Percentiles rank a stretch among this genome's conserved stretches.
Conservation (phyloP, 371 early-diverging fungal species). For the Phascolomyces articulosus region DNA sequence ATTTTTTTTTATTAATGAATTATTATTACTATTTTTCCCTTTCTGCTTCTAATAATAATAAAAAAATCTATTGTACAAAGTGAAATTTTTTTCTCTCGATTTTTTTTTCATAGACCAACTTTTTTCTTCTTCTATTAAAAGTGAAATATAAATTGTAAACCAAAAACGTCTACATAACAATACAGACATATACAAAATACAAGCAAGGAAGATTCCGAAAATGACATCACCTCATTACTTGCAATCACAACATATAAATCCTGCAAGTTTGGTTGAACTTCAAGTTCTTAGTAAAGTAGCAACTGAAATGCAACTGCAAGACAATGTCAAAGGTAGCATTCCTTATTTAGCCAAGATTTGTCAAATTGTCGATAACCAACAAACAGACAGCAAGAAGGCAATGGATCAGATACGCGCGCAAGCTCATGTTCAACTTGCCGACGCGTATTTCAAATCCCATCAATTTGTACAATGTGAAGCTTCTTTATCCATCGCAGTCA, state of each 20-base stretch:
- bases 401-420: conserved; percentile 29
- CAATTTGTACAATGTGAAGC: conserved; percentile 33
- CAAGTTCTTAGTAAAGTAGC: conserved; percentile 31
- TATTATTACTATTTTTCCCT: too few relatives aligned
- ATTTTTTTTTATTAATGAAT: too few relatives aligned
- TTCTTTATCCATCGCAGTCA: conserved; percentile 24
- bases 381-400: conserved; percentile 1
- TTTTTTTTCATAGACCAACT: too few relatives aligned
- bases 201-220: not conserved
- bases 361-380: conserved; percentile 45
- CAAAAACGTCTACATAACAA: too few relatives aligned
- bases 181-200: not conserved
- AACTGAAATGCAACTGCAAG: conserved; percentile 18
- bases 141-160: too few relatives aligned
- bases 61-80: too few relatives aligned
- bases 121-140: too few relatives aligned
- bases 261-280: conserved; percentile 34
- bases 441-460: conserved; percentile 33
- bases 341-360: conserved; percentile 49
- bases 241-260: conserved; percentile 16
- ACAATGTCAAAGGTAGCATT: conserved; percentile 32
- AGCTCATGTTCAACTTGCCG: conserved; percentile 36
- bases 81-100: too few relatives aligned
- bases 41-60: too few relatives aligned
- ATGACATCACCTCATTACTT: conserved; percentile 8